These are phyloP conservation scores for Pythium insidiosum DNA, from an alignment of 352 stramenopile genomes.

Conservation along the genomic window DNA sequence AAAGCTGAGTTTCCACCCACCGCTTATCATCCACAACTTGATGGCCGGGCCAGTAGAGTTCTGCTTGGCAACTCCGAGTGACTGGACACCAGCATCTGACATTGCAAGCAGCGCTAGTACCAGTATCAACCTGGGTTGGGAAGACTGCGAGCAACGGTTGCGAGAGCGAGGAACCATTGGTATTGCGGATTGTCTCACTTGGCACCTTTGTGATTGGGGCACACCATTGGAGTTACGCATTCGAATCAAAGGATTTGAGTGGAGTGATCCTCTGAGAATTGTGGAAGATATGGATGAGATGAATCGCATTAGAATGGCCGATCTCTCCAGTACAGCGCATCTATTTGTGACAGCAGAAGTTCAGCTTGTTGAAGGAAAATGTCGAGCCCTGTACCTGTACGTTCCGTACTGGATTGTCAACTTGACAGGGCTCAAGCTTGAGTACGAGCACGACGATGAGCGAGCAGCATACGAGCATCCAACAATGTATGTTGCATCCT, in stretches of 20 bases:
- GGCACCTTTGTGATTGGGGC: slow-evolving; percentile 75
- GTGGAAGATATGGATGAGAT: slow-evolving; percentile 37
- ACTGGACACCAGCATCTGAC: slow-evolving; percentile 54
- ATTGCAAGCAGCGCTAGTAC: slow-evolving; percentile 21
- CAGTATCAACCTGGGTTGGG: slow-evolving; percentile 48
- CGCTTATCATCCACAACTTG: slow-evolving; percentile 75
- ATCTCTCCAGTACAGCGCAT: slow-evolving; percentile 61
- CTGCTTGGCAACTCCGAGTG: slow-evolving; percentile 56
- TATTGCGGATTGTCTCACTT: slow-evolving; percentile 70
- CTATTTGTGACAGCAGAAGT: slow-evolving; percentile 68
- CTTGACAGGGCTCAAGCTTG: slow-evolving; percentile 70
- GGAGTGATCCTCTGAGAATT: slow-evolving; percentile 66
- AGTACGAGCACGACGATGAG: slow-evolving; percentile 82
- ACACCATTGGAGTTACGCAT: slow-evolving; percentile 70
- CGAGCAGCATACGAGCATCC: slow-evolving; percentile 53
- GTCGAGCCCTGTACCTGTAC: slow-evolving; percentile 71
- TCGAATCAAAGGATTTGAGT: slow-evolving; percentile 81
- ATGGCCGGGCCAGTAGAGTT: slow-evolving; percentile 66
- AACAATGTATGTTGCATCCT: too few relatives aligned
- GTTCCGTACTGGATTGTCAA: slow-evolving; percentile 88
- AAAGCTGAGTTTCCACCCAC: slow-evolving; percentile 68
- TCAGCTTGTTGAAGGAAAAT: slow-evolving; percentile 38
- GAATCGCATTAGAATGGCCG: slow-evolving; percentile 68
- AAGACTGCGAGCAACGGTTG: slow-evolving; percentile 68
- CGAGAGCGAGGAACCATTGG: slow-evolving; percentile 73